A percentile compares a stretch with the other conserved stretches of the same genome.
These are phyloP conservation scores for Aurinia saxatilis DNA, from an alignment of 345 rosid genomes.

Conservation along the genomic window DNA sequence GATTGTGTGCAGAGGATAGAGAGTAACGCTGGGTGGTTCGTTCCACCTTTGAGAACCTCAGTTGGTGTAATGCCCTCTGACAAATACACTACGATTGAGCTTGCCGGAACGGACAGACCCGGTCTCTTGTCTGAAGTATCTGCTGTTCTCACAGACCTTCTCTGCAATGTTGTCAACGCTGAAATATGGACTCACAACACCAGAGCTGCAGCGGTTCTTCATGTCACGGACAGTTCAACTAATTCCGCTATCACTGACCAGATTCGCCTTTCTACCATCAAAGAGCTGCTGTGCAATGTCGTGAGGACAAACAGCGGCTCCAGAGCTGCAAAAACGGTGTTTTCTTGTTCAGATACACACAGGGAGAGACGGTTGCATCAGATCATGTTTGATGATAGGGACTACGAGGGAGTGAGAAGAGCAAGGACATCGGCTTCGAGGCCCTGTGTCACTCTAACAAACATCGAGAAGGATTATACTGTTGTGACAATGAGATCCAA, in stretches of 20 bases:
- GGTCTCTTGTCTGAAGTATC: conserved; percentile 86
- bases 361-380: conserved; percentile 88
- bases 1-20: conserved; percentile 58
- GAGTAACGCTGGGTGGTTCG: conserved; percentile 51
- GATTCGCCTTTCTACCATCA: conserved; percentile 47
- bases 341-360: conserved; percentile 60
- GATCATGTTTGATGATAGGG: conserved; percentile 89
- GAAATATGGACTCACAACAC: conserved; percentile 96
- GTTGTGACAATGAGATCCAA: conserved; percentile 74
- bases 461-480: conserved; percentile 75
- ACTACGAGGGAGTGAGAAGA: conserved; percentile 59
- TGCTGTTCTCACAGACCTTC: conserved; percentile 80
- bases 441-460: conserved; percentile 60
- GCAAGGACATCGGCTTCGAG: conserved; percentile 39
- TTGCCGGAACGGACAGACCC: conserved; percentile 78
- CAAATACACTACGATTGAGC: conserved; percentile 74
- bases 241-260: conserved; percentile 60
- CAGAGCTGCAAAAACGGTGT: conserved; percentile 48
- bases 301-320: conserved; percentile 53
- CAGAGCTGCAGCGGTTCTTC: conserved; percentile 88
- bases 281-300: conserved; percentile 60
- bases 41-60: conserved; percentile 50
- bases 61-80: conserved; percentile 81
- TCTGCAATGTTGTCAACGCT: conserved; percentile 75
- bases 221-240: conserved; percentile 58